phyloP scores from a whole-genome alignment of 208 protist genomes.

The Balamuthia mandrillaris region DNA sequence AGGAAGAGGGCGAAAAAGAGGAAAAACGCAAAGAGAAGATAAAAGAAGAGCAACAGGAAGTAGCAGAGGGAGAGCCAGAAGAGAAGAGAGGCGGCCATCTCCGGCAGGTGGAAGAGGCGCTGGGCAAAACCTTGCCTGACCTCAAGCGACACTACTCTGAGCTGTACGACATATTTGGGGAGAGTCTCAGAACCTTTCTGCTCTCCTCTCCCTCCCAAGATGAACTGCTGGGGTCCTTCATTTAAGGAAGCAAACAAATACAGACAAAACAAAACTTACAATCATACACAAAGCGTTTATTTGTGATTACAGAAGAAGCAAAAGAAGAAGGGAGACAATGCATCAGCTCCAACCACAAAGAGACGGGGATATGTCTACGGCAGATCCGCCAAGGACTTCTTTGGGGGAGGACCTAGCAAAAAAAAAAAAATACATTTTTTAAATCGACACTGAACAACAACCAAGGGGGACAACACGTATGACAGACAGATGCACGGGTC shows the following conservation, averaged over 20 bases:
- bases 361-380: too few relatives aligned
- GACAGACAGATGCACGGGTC: too few relatives aligned
- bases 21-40: not conserved
- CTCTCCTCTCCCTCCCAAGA: too few relatives aligned
- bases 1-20: not conserved
- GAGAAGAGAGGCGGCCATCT: not conserved
- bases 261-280: not conserved
- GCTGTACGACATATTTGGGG: constrained; percentile 39
- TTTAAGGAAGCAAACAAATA: not conserved
- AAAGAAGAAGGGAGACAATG: too few relatives aligned
- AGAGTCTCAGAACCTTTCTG: constrained; percentile 30
- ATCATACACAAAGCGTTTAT: too few relatives aligned
- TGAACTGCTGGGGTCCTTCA: not conserved
- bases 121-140: constrained; percentile 31
- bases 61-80: not conserved
- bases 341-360: too few relatives aligned
- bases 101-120: not conserved
- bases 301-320: not conserved
- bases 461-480: too few relatives aligned
- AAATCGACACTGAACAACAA: too few relatives aligned
- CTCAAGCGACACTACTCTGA: constrained; percentile 20
- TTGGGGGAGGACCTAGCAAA: too few relatives aligned
- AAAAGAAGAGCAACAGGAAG: not conserved
- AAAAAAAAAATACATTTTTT: too few relatives aligned
- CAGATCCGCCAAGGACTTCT: too few relatives aligned